These are phyloP conservation scores for Arthrobotrys sinensis DNA, from an alignment of 2,329 filamentous ascomycete genomes.

Conservation along the genomic window DNA sequence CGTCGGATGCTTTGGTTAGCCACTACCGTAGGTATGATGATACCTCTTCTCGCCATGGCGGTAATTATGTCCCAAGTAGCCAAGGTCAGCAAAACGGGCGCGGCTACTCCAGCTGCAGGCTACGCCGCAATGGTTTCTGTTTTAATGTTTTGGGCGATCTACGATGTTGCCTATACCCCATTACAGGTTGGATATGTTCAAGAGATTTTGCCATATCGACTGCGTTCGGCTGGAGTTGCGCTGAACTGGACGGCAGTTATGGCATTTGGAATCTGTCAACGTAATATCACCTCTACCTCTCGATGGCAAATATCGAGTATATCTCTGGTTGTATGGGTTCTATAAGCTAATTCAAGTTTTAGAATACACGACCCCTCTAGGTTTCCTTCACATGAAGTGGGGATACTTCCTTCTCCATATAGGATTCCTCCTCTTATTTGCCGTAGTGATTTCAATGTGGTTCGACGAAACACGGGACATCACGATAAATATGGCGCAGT, in stretches of 20 bases:
- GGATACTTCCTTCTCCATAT: constrained; percentile 23
- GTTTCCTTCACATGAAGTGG: background rate
- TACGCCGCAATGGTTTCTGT: constrained; percentile 73
- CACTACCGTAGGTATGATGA: constrained; percentile 71
- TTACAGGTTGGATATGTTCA: constrained; percentile 74
- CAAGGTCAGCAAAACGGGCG: constrained; percentile 68
- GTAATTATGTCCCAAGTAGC: constrained; percentile 72
- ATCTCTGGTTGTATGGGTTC: too few relatives aligned
- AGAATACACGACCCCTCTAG: constrained; percentile 18
- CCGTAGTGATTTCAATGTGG: background rate
- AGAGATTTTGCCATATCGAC: constrained; percentile 74
- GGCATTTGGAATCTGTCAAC: background rate
- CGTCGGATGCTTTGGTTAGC: constrained; percentile 73
- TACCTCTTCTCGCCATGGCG: constrained; percentile 71
- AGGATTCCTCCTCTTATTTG: constrained; percentile 8
- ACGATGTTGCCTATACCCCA: constrained; percentile 75
- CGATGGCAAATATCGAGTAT: background rate
- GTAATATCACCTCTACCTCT: constrained; percentile 3
- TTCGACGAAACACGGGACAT: constrained; percentile 39
- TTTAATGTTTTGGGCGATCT: constrained; percentile 75
- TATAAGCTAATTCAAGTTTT: too few relatives aligned
- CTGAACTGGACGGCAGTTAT: constrained; percentile 46
- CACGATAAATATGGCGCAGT: background rate
- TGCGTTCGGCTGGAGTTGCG: constrained; percentile 67
- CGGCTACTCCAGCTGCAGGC: constrained; percentile 65